phyloP scores from a whole-genome alignment of 108 stramenopile species.

The Licmophora abbreviata region DNA sequence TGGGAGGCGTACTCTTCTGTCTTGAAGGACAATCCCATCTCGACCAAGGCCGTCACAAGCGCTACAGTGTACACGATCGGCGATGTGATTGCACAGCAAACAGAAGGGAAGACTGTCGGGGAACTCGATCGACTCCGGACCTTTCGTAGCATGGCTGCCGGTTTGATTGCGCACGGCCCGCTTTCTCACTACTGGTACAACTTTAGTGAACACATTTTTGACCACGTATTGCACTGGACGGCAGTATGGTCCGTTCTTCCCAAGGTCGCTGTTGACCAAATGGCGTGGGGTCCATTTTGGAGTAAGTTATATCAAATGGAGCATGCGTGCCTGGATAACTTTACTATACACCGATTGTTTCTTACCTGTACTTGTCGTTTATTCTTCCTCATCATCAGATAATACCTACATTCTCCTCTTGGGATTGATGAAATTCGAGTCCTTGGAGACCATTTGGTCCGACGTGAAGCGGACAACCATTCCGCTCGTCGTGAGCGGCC shows the following conservation, averaged over 20 bases:
- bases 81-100: constrained; percentile 61
- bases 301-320: constrained; percentile 59
- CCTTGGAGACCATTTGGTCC: constrained; percentile 30
- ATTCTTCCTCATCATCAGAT: no score
- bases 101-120: constrained; percentile 38
- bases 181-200: constrained; percentile 73
- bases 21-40: constrained; percentile 30
- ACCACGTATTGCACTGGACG: constrained; percentile 24
- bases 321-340: no score
- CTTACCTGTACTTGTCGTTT: no score
- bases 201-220: constrained; percentile 55
- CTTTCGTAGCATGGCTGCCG: constrained; percentile 53
- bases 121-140: constrained; percentile 53
- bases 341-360: no score
- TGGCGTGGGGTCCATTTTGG: constrained; percentile 23
- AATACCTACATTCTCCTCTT: constrained; percentile 58
- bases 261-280: constrained; percentile 33
- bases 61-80: constrained; percentile 68
- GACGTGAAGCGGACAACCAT: constrained; percentile 68
- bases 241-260: constrained; percentile 56
- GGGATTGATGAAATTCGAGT: constrained; percentile 45
- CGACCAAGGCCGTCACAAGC: constrained; percentile 49
- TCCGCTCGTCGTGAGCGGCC: constrained; percentile 58
- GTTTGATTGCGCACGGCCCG: constrained; percentile 79
- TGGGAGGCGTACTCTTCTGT: constrained; percentile 31